Conservation (phyloP, 2,329 filamentous ascomycete genomes). For the Ophiocordyceps polyrhachis-furcata region DNA sequence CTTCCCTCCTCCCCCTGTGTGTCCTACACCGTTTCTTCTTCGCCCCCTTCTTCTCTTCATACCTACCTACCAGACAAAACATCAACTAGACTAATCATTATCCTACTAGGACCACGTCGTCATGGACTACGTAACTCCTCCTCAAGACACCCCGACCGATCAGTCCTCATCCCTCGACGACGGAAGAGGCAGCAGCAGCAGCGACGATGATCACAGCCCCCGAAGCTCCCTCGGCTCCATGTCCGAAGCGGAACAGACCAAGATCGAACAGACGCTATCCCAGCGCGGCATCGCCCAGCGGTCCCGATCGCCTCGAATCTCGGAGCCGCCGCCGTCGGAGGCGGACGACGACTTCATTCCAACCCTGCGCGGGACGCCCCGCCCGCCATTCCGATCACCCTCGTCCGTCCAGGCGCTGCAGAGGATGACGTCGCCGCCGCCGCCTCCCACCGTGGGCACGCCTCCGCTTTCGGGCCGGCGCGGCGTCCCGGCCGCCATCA, state of each 20-base stretch:
- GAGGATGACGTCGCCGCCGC: constrained; percentile 44
- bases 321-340: constrained; percentile 30
- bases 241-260: constrained; percentile 15
- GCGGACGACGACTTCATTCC: constrained; percentile 28
- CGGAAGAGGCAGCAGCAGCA: constrained; percentile 26
- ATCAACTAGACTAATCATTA: neutral
- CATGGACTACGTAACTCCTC: too few species aligned
- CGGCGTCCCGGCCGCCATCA: constrained; percentile 14
- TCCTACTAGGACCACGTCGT: neutral
- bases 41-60: too few species aligned
- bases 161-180: constrained; percentile 4
- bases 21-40: too few species aligned
- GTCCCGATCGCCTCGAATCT: constrained; percentile 23
- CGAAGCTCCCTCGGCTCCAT: constrained; percentile 38
- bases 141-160: too few species aligned
- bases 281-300: constrained; percentile 8
- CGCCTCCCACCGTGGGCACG: constrained; percentile 35
- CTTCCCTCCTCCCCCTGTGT: too few species aligned
- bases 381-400: constrained; percentile 49
- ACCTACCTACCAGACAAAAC: too few species aligned
- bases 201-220: constrained; percentile 35
- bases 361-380: constrained; percentile 37
- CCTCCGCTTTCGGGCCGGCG: constrained; percentile 31
- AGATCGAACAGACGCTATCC: constrained; percentile 14
- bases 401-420: constrained; percentile 53